phyloP scores from a whole-genome alignment of 2,329 filamentous ascomycete genomes.

The Hypoxylon sp. region DNA sequence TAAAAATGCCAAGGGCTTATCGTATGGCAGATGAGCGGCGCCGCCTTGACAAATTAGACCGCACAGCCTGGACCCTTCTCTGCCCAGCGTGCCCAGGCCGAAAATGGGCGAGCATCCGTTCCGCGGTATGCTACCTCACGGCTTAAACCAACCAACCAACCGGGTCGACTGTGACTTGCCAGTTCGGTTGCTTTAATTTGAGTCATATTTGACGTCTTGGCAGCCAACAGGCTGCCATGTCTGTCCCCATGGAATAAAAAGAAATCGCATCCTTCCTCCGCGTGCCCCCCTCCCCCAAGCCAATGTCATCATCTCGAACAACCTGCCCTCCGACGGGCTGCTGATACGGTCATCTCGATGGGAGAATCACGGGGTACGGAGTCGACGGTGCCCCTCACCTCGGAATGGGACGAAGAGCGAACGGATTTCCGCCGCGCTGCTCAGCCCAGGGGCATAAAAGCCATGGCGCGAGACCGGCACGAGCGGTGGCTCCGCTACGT shows the following conservation, averaged over 20 bases:
- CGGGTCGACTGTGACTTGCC: slow-evolving; percentile 26
- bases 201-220: slow-evolving; percentile 20
- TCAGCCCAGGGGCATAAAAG: slow-evolving; percentile 18
- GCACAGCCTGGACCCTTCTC: slow-evolving; percentile 23
- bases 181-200: slow-evolving; percentile 29
- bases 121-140: slow-evolving; percentile 12
- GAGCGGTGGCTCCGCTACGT: slow-evolving; percentile 37
- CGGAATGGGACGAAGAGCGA: slow-evolving; percentile 30
- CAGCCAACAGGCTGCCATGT: slow-evolving; percentile 1
- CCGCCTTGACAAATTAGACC: slow-evolving; percentile 17
- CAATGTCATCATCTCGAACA: slow-evolving; percentile 10
- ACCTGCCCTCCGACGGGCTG: slow-evolving; percentile 25
- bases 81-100: slow-evolving; percentile 9
- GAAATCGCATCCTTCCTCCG: slow-evolving; percentile 12
- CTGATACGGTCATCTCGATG: slow-evolving; percentile 20
- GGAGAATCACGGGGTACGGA: slow-evolving; percentile 24
- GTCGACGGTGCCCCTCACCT: slow-evolving; percentile 17
- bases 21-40: slow-evolving; percentile 21
- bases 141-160: slow-evolving; percentile 8
- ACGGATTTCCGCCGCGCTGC: slow-evolving; percentile 18
- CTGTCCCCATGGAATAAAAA: slow-evolving; percentile 10
- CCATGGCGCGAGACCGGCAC: slow-evolving; percentile 23
- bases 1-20: slow-evolving; percentile 38
- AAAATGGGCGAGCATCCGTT: slow-evolving; percentile 22
- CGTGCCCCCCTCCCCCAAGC: slow-evolving; percentile 15